Evolutionary conservation across 2,329 filamentous ascomycete species (phyloP), one percentile per base, ranked within the genome.

Genomic region (Penicillium olsonii): DNA sequence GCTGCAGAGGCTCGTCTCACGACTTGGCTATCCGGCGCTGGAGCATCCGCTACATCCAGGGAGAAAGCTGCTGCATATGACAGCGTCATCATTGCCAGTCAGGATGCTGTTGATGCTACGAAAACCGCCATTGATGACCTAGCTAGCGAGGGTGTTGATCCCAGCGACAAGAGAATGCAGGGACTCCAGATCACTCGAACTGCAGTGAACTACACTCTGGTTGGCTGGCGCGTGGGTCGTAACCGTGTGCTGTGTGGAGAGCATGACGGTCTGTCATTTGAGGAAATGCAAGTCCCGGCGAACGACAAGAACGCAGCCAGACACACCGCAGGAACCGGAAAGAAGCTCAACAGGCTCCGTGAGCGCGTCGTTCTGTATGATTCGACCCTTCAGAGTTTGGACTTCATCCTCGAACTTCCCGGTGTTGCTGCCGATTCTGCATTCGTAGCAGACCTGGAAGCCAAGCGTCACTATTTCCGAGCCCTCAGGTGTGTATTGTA

Each of bases 91-190:
- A 90, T 88, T 59, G 85, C 91, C 18, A 94, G 90, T 58, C 94
- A 97, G 71, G 92, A 99, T 67, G 90, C 90, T 3, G 90, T 92
- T 17, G 94, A 99, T 72, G 90, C 91, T 5, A 94, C 92, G 0
- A 95, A 96, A 71, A 85, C 88, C 61, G 91, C 91, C 10, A 95
- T 96, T 52, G 92, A 97, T 57, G 94, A 97, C 68, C 77, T 96
- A 49, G 83, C 84, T 42, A 85, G 82, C 52, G 94, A 99, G 68
- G 88, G 90, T 1, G 83, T 96, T 12, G 82, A 89, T 18, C 88
- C 90, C 67, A 85, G 90, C 48, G 92, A 99, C 65, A 75, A 84
- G 29, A 84, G 90, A 49, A 91, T 99, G 85, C 94, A 99, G 72
- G 86, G 91, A 61, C 76, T 99, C 38, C 92, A 96, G 59, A 87